Percentiles rank a stretch among this genome's conserved stretches.
Evolutionary conservation across 2,329 filamentous ascomycete genomes (phyloP).

Genomic region (Stachybotrys elegans): DNA sequence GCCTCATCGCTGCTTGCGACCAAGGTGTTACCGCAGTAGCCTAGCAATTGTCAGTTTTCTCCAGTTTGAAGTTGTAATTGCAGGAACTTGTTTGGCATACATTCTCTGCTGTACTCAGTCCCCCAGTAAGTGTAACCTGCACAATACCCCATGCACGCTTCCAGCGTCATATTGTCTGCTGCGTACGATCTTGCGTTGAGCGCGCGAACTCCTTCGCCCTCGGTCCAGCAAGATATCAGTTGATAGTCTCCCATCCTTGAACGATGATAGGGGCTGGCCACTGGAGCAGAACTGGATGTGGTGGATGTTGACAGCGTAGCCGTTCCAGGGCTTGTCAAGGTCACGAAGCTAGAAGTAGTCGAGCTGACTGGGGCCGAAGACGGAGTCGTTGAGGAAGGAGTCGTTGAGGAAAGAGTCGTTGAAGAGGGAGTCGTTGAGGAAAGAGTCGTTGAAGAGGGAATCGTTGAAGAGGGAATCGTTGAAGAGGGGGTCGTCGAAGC

Average conservation of each 20-base stretch:
- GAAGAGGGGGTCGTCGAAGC: not conserved
- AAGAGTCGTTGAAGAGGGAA: not conserved
- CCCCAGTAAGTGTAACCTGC: constrained; percentile 42
- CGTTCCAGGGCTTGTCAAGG: constrained; percentile 15
- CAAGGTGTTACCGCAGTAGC: constrained; percentile 43
- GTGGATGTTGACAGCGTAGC: too few species aligned
- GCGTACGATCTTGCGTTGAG: constrained; percentile 33
- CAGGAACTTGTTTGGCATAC: constrained; percentile 21
- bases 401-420: not conserved
- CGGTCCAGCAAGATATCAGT: constrained; percentile 44
- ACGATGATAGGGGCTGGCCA: constrained; percentile 25
- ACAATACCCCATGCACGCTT: constrained; percentile 42
- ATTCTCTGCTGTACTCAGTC: constrained; percentile 48
- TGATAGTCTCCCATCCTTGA: constrained; percentile 36
- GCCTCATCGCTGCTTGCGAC: constrained; percentile 19
- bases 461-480: not conserved
- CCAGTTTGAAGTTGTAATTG: not conserved
- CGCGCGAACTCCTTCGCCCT: constrained; percentile 38
- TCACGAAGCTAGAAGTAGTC: not conserved
- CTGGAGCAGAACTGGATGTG: constrained; percentile 16
- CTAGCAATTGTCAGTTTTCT: constrained; percentile 13
- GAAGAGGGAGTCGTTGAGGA: not conserved
- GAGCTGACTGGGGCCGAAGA: constrained; percentile 5
- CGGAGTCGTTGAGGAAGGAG: not conserved
- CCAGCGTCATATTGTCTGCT: constrained; percentile 45